Conservation (phyloP, 306 rosid genomes). For the Quercus gilva region DNA sequence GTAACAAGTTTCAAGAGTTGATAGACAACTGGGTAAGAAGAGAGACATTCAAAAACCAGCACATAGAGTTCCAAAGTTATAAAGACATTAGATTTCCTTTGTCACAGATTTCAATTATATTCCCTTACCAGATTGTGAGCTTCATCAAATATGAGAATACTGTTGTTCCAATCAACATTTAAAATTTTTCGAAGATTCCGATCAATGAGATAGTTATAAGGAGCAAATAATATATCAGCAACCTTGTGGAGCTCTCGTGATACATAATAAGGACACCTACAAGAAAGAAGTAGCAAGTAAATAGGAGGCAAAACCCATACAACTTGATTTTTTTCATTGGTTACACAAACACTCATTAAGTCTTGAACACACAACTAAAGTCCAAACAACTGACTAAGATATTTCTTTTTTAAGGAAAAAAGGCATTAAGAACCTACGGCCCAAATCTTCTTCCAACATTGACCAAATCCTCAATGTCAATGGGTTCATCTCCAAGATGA, state of each 20-base stretch:
- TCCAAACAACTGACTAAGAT: background rate
- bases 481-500: slow-evolving; percentile 87
- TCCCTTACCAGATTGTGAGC: slow-evolving; percentile 89
- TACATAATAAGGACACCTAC: slow-evolving; percentile 89
- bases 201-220: slow-evolving; percentile 94
- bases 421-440: slow-evolving; percentile 54
- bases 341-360: background rate
- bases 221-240: slow-evolving; percentile 85
- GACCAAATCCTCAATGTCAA: slow-evolving; percentile 93
- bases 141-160: slow-evolving; percentile 93
- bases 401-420: background rate
- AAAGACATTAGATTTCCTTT: slow-evolving; percentile 8
- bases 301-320: slow-evolving; percentile 20
- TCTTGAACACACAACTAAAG: background rate
- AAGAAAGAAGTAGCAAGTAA: slow-evolving; percentile 28
- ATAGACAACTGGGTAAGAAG: slow-evolving; percentile 13
- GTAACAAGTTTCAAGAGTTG: slow-evolving; percentile 18
- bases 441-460: slow-evolving; percentile 73
- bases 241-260: slow-evolving; percentile 79
- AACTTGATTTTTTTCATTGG: slow-evolving; percentile 11
- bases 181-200: slow-evolving; percentile 56
- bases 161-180: slow-evolving; percentile 58
- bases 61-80: slow-evolving; percentile 1
- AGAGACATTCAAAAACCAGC: slow-evolving; percentile 14
- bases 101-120: slow-evolving; percentile 17